Base-by-base conservation (phyloP, 2,329 filamentous ascomycete genomes). In the Diaporthe aspalathi region DNA sequence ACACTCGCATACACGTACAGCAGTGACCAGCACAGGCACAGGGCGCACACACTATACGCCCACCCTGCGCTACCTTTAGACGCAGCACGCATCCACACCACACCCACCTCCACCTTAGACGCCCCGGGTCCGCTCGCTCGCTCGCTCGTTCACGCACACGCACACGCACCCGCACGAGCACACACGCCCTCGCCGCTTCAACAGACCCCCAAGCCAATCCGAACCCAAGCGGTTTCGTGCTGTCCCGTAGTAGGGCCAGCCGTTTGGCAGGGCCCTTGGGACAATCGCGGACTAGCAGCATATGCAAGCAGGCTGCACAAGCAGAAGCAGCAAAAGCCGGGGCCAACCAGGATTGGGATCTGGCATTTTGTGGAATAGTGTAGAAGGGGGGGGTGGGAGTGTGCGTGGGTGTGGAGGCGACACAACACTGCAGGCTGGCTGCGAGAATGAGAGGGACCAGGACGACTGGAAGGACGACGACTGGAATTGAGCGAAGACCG, bases 281-380 rank as follows among this genome's bases (percentile, higher is more conserved):
- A 49, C 66, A 56, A 47, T 68, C 52, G 52, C n/a, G 50, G 66
- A 57, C 66, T 68, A 60, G 66, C 54, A 68, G 53, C 52, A 63
- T 63, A 63, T 63, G 57, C 57, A 49, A 63, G 57, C 57, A 49
- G 53, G 66, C 22, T 67, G 35, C 52, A 57, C 53, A 57, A 60
- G 66, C 66, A 68, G 43, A 57, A 60, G 66, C 66, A 68, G 54
- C 66, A 68, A 68, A 60, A 68, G 66, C 66, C 66, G 66, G 66
- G 57, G 43, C 57, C 57, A 63, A 49, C 57, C 57, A 63, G 57
- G 57, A 49, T 49, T 32, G 32, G 32, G 32, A 40, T 9, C 12
- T 22, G 47, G 40, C 24, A 40, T 32, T 22, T 45, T 32, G 16
- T 29, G 32, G 52, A 27, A 40, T 24, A 1, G 56, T 45, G 32